Evolutionary conservation across 345 rosid genomes (phyloP), one percentile per base, ranked within the genome.

Genomic region (Linum trigynum): DNA sequence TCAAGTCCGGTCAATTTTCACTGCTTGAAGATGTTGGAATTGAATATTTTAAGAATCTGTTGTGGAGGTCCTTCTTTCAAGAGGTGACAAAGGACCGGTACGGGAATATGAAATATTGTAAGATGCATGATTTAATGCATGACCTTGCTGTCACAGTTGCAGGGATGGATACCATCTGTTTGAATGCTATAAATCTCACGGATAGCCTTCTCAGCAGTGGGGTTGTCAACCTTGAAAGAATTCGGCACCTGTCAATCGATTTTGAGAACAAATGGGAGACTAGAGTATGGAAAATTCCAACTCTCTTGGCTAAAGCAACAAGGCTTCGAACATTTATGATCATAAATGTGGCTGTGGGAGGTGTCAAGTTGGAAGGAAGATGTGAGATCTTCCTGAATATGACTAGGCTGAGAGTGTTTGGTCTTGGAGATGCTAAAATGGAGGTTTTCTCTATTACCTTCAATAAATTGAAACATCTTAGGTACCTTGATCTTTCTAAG

Each of bases 101-200:
- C 0, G 66, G 68, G 3, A 4, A 42, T 1, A 45, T 4, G 1
- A 14, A 35, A 2, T 68, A 4, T 41, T 41, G 77, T 66, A 60
- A 68, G 45, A 74, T 74, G 71, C 81, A 71, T 11, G 78, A 74
- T 41, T 65, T 71, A 9, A 9, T 71, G 1, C 73, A 68, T 63
- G 75, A 71, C 15, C 66, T 74, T 56, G 77, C 73, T 41, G 45
- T 41, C 9, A 41, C 45, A 41, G 45, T 8, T 41, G 45, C 45
- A 41, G 45, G 45, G 6, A 8, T 4, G 9, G 45, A 41, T 41
- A 8, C 9, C 9, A 4, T 41, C 5, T 4, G 5, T 41, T 41
- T 41, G 45, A 41, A 41, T 4, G 45, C 45, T 41, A 4, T 8
- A 4, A 41, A 41, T 41, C 6, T 41, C 45, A 41, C 45, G 9